These are phyloP conservation scores for Starmera dryadoides DNA, from an alignment of 805 yeast genomes.

Conservation along the genomic window DNA sequence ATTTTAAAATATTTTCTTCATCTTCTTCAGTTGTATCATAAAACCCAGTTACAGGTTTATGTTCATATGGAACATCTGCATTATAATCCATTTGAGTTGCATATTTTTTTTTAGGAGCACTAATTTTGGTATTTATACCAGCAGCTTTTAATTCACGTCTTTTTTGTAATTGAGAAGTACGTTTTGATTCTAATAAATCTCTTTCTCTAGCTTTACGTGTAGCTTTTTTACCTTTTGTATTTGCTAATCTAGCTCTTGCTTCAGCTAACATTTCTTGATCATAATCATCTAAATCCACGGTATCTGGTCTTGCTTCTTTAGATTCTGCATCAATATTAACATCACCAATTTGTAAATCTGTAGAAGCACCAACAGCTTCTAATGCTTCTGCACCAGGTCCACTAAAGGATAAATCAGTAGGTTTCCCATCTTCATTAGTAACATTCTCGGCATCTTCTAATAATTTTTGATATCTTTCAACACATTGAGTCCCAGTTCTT, in stretches of 20 bases:
- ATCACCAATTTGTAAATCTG: conserved; percentile 39
- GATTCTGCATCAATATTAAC: conserved; percentile 70
- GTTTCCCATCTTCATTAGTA: conserved; percentile 16
- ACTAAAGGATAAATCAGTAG: conserved; percentile 28
- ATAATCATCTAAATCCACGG: conserved; percentile 74
- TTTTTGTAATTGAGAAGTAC: conserved; percentile 71
- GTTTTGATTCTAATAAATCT: conserved; percentile 67
- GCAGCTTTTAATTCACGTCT: conserved; percentile 78
- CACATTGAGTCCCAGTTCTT: conserved; percentile 80
- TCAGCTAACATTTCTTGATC: conserved; percentile 92
- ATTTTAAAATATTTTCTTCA: conserved; percentile 28
- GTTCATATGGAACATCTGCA: conserved; percentile 77
- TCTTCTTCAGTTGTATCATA: conserved; percentile 65
- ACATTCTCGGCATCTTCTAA: conserved; percentile 43
- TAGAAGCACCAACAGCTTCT: conserved; percentile 29
- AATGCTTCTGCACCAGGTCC: conserved; percentile 48
- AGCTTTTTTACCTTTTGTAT: conserved; percentile 92
- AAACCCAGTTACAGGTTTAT: conserved; percentile 56
- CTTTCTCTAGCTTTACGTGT: conserved; percentile 84
- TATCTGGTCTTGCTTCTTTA: conserved; percentile 76
- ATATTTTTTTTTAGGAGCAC: conserved; percentile 43
- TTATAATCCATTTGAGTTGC: conserved; percentile 71
- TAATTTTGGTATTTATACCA: conserved; percentile 50
- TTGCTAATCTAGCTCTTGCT: conserved; percentile 85
- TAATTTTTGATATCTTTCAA: conserved; percentile 74